Evolutionary conservation across 2,329 filamentous ascomycete genomes (phyloP).

Genomic region (Sporothrix euskadiensis): DNA sequence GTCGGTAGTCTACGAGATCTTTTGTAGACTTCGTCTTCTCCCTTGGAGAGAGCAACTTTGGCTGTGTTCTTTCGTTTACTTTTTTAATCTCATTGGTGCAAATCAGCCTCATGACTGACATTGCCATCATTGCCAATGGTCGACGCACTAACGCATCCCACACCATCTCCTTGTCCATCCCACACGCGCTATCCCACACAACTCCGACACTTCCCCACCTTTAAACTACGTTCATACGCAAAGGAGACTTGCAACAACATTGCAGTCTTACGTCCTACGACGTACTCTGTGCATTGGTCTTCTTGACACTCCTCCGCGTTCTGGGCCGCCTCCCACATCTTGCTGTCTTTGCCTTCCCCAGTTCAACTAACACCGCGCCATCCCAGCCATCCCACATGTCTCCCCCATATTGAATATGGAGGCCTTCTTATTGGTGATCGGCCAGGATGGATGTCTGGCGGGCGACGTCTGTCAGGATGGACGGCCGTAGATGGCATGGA

Average conservation of each 20-base stretch:
- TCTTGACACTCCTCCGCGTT: background rate
- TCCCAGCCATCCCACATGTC: background rate
- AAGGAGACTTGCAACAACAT: too few relatives aligned
- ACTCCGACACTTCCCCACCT: background rate
- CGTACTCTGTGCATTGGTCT: too few relatives aligned
- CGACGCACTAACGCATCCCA: background rate
- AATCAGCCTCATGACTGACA: too few relatives aligned
- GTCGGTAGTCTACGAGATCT: too few relatives aligned
- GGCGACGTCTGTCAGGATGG: too few relatives aligned
- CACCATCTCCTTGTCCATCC: background rate
- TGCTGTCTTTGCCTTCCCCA: background rate
- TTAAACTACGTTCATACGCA: background rate
- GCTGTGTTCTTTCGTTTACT: too few relatives aligned
- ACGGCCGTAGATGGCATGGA: too few relatives aligned
- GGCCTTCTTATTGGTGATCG: background rate
- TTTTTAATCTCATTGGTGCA: too few relatives aligned
- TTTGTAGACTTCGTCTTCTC: too few relatives aligned
- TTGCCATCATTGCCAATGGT: too few relatives aligned
- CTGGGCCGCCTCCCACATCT: background rate
- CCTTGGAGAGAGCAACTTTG: too few relatives aligned
- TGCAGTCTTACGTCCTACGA: too few relatives aligned
- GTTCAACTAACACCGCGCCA: background rate
- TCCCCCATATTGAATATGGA: background rate
- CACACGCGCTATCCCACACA: background rate
- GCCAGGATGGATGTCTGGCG: background rate